Evolutionary conservation across 2,329 filamentous ascomycete genomes (phyloP).

Genomic region (Falciphora oryzae): DNA sequence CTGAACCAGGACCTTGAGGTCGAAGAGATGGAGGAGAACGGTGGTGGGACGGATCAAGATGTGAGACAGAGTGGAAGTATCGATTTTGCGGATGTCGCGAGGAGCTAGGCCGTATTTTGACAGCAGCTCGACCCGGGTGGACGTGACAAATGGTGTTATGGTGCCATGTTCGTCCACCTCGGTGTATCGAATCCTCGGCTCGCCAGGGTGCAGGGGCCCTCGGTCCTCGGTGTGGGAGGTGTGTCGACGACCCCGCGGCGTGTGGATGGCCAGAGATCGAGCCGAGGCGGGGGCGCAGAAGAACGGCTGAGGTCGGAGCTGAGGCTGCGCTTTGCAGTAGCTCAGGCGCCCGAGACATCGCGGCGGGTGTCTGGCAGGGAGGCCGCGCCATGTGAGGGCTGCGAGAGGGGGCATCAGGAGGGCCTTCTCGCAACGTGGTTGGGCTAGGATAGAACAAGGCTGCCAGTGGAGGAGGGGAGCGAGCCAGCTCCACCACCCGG

Average conservation of each 20-base stretch:
- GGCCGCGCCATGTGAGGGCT: neutral
- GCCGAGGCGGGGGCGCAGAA: neutral
- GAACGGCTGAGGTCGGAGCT: neutral
- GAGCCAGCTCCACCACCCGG: conserved; percentile 1
- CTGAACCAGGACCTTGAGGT: conserved; percentile 93
- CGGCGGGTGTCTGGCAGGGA: neutral
- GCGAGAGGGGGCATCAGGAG: neutral
- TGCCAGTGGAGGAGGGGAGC: neutral
- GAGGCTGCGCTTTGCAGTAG: neutral
- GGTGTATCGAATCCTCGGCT: conserved; percentile 83
- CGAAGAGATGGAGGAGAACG: conserved; percentile 89
- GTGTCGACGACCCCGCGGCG: too few species aligned
- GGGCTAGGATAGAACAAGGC: neutral
- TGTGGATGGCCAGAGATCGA: neutral
- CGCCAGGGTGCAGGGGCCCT: conserved; percentile 26
- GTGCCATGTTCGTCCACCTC: conserved; percentile 91
- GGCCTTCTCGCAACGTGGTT: neutral
- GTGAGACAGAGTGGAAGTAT: conserved; percentile 90
- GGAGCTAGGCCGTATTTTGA: conserved; percentile 92
- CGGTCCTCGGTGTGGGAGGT: neutral
- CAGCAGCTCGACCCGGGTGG: conserved; percentile 95
- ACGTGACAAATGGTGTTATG: conserved; percentile 87
- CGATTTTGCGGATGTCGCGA: conserved; percentile 93
- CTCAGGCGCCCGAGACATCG: neutral
- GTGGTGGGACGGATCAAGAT: conserved; percentile 90